Conservation (phyloP, 306 rosid genomes). For the Lathyrus oleraceus region DNA sequence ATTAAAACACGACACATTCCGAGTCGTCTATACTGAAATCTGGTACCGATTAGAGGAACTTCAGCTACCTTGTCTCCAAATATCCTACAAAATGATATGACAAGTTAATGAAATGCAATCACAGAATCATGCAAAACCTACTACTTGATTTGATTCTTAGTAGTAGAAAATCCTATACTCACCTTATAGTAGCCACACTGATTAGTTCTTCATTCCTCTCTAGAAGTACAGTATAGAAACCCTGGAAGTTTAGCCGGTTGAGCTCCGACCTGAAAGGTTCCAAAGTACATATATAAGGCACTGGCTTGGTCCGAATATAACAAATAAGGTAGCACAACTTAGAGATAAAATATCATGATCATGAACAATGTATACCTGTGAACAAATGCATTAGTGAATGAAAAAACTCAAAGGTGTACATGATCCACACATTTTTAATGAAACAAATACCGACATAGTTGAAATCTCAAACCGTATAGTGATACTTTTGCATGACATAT, state of each 20-base stretch:
- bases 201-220: conserved; percentile 77
- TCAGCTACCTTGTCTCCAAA: conserved; percentile 78
- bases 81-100: conserved; percentile 53
- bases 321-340: conserved; percentile 7
- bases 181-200: conserved; percentile 82
- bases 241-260: conserved; percentile 64
- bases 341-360: neutral
- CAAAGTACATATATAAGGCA: conserved; percentile 33
- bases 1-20: conserved; percentile 88
- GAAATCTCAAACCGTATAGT: neutral
- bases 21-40: conserved; percentile 66
- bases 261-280: conserved; percentile 65
- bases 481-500: neutral
- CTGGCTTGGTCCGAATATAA: neutral
- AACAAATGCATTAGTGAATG: conserved; percentile 4
- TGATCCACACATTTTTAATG: neutral
- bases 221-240: conserved; percentile 73
- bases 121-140: conserved; percentile 13
- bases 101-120: conserved; percentile 23
- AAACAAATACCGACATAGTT: neutral
- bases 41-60: conserved; percentile 77
- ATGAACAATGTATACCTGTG: conserved; percentile 7
- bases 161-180: conserved; percentile 35
- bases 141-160: conserved; percentile 1
- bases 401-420: conserved; percentile 14